Base-by-base conservation (phyloP, 495 filamentous ascomycete genomes). In the Elaphomyces granulatus region DNA sequence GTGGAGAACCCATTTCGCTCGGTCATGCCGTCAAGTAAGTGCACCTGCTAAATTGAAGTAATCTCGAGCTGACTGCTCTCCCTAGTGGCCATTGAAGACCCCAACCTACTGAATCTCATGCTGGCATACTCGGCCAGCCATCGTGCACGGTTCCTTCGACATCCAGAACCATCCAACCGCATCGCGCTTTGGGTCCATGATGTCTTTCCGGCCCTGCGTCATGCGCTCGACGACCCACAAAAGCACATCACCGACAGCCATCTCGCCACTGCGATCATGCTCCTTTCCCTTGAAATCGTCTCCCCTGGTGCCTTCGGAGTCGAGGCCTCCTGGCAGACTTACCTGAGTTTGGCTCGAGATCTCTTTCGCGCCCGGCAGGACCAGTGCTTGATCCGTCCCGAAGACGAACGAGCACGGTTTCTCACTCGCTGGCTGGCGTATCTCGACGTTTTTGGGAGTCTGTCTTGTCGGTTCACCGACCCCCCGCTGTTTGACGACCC, bases 371-470 rank as follows among this genome's bases (percentile, higher is more conserved):
- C 74, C 8, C 76, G 81, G 18, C 76, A 74, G 17, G 76, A 36
- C 56, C 68, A 45, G 53, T 78, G 54, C 56, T 74, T 53, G 49
- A 64, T 36, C 49, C 67, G 47, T 46, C 63, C 54, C 47, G 70
- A 47, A 20, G 81, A 87, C 52, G 74, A 70, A 18, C 72, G 81
- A 15, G 80, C 78, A 14, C 81, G 77, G 33, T 90, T 93, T 53
- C 71, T 92, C n/a, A 74, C 72, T 31, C 77, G 83, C 26, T 93
- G 85, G 85, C 80, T 88, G 45, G 78, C 80, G 7, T 93, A 92
- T 55, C 68, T 92, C 17, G 85, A 93, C 50, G 75, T 88, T 4
- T 64, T 92, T 32, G 85, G 83, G 18, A 71, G 71, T 40, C 66
- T 93, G 3, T 83, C 77, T 37, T 83, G 85, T 34, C 71, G 77